Base-by-base conservation (phyloP, 1,139 yeast genomes). In the Pichia inconspicua region DNA sequence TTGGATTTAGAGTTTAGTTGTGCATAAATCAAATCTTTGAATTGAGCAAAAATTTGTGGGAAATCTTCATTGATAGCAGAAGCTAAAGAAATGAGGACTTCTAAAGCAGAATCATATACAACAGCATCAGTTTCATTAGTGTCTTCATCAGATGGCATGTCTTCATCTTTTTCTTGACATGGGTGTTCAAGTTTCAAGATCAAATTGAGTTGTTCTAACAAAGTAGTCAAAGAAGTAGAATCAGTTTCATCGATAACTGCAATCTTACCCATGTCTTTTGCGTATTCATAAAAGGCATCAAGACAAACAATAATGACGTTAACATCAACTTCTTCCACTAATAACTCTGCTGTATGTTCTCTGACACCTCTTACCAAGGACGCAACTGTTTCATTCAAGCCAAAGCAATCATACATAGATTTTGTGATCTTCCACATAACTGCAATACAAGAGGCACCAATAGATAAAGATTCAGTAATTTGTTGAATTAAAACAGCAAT, bases 101-200 rank as follows among this genome's bases (percentile, higher is more conserved):
- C 97, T 59, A 87, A 73, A 38, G 95, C 86, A 54, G 88, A 76
- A 63, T 90, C 97, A 59, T 82, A 82, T 55, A 90, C 75, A 58
- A 89, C 75, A 39, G 89, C 88, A 57, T 90, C 97, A 54, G 88
- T 77, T 71, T 92, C 98, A 39, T 95, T 82, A 41, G 89, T 75
- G 30, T 55, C 55, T 52, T 74, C 80, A 46, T 63, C 69, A 7
- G 56, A 59, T 45, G 68, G 71, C 32, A 60, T 58, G 47, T 65
- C 72, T 42, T 53, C 55, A 37, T 64, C 70, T 44, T 71, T 75
- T 48, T 75, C 82, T 74, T 89, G 97, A 65, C 92, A 85, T 48
- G 83, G 75, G 63, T 90, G 97, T 59, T 83, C 82, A 62, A 84
- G 85, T 69, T 82, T 82, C 65, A 90, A 73, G 53, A 90, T 73